Base-by-base conservation (phyloP, 495 filamentous ascomycete species). In the Aspergillus baeticus region DNA sequence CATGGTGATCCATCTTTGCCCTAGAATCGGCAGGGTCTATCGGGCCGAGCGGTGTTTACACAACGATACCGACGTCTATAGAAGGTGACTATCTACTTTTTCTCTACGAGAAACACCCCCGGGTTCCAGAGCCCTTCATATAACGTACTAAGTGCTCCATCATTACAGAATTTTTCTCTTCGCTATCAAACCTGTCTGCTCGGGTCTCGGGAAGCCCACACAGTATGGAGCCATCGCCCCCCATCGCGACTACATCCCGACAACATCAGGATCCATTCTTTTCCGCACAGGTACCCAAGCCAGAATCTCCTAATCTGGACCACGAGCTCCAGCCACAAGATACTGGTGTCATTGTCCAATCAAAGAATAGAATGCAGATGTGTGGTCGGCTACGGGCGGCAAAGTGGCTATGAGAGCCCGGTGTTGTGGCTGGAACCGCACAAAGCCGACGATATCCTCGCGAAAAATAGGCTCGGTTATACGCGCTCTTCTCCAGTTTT, bases 1-100 rank as follows among this genome's bases (percentile, higher is more conserved):
- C 35, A 29, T 43, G 35, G 44, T 17, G 54, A 43, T 57, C 54
- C 54, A 57, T 57, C 20, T 54, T 46, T 10, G 26, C 26, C 42
- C 11, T 31, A 7, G 18, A 29, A n/a, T 31, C 42, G n/a, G 23
- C 26, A 29, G 26, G 26, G 4, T 29, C 26, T 29, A 29, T 29
- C 26, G 26, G 26, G 26, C 26, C 26, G 26, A 29, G 26, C 26
- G n/a, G n/a, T n/a, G 26, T 29, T 3, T 29, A 4, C 8, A 29
- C 26, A 29, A 29, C 26, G 26, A 29, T 29, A 8, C 26, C 26
- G 26, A 29, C 8, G 26, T 29, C 3, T 29, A 15, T 14, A 29
- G 1, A 13, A 15, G 10, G 23, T 10, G 10, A 3, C n/a, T 43
- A 17, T 45, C n/a, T 31, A 29, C 22, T 37, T 33, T 48, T 49